Conservation (phyloP, 257 asterid genomes). For the Plantago major region DNA sequence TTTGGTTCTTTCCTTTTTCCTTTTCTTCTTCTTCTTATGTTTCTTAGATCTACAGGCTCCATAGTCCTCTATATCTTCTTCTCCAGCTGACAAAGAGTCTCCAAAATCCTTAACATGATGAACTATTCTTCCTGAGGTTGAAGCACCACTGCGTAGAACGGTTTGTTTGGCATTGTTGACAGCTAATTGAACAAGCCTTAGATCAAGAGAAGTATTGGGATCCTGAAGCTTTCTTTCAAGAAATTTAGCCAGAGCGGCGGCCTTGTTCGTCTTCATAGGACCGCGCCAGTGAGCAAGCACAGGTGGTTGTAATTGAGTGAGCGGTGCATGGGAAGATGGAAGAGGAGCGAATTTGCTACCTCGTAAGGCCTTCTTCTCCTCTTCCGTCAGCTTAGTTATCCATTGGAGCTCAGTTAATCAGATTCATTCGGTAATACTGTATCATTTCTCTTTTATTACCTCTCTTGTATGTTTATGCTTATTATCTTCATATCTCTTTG, state of each 20-base stretch:
- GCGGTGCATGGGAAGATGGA: constrained; percentile 50
- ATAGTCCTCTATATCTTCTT: constrained; percentile 23
- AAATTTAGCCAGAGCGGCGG: constrained; percentile 92
- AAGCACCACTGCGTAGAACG: constrained; percentile 68
- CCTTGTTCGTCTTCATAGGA: constrained; percentile 89
- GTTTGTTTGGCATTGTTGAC: constrained; percentile 78
- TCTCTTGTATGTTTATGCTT: no score
- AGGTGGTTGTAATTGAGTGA: constrained; percentile 34
- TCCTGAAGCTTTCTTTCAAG: constrained; percentile 83
- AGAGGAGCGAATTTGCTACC: constrained; percentile 98
- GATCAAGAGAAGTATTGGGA: constrained; percentile 74
- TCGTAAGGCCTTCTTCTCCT: constrained; percentile 81
- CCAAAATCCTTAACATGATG: constrained; percentile 77
- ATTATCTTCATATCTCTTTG: no score
- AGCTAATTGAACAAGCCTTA: constrained; percentile 71
- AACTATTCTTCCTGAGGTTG: constrained; percentile 64
- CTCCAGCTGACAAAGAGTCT: constrained; percentile 47
- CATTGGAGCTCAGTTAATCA: no score
- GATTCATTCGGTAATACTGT: no score
- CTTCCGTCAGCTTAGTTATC: constrained; percentile 75
- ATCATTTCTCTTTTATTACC: no score
- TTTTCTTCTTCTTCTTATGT: constrained; percentile 44
- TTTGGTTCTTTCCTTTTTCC: constrained; percentile 42
- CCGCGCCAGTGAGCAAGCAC: constrained; percentile 86
- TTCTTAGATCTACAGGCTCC: constrained; percentile 29